Evolutionary conservation across 345 rosid genomes (phyloP).

Genomic region (Noccaea bulbosa): DNA sequence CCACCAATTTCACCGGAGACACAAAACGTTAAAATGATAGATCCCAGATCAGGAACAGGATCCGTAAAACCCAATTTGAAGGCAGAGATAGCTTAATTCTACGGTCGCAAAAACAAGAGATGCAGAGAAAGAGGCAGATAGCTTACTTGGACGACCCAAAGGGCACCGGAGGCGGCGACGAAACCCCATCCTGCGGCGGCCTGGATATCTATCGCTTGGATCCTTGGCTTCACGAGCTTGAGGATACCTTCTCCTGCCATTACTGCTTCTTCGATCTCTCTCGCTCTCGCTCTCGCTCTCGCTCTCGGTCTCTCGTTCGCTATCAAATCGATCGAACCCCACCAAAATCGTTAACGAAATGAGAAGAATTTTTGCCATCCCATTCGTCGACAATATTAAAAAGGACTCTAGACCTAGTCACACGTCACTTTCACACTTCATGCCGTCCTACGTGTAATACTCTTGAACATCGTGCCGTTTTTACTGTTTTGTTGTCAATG

Average conservation of each 20-base stretch:
- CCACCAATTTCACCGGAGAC: constrained; percentile 24
- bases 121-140: constrained; percentile 3
- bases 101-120: neutral
- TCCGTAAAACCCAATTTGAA: constrained; percentile 15
- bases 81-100: neutral
- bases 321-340: constrained; percentile 31
- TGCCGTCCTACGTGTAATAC: constrained; percentile 6
- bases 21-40: neutral
- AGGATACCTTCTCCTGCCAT: constrained; percentile 65
- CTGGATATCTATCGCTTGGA: constrained; percentile 66
- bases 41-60: constrained; percentile 32
- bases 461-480: constrained; percentile 29
- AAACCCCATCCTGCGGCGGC: constrained; percentile 87
- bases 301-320: constrained; percentile 26
- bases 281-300: constrained; percentile 1
- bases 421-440: constrained; percentile 23
- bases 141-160: constrained; percentile 76
- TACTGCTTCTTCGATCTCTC: constrained; percentile 35
- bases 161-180: constrained; percentile 71
- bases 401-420: constrained; percentile 29
- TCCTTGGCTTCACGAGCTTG: constrained; percentile 56
- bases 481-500: neutral
- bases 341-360: constrained; percentile 27
- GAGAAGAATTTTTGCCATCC: neutral
- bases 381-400: constrained; percentile 29